Evolutionary conservation across 2,329 filamentous ascomycete species (phyloP).

Genomic region (Amphichorda felina): DNA sequence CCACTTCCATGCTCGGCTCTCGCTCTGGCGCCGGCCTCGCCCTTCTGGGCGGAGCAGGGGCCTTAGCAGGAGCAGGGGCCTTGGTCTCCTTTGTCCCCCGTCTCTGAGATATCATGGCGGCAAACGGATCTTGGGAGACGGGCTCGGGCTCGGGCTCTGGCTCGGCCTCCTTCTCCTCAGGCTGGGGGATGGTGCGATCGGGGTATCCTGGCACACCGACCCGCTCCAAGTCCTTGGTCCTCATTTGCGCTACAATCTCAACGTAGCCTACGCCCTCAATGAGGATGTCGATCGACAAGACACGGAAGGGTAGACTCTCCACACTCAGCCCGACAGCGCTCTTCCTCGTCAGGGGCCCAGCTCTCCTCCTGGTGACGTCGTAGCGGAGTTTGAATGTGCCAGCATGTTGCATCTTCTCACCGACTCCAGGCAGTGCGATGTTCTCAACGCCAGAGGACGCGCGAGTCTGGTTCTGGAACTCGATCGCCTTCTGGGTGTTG

Average conservation of each 20-base stretch:
- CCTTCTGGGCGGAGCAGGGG: slow-evolving; percentile 3
- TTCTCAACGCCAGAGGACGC: slow-evolving; percentile 45
- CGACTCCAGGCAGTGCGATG: slow-evolving; percentile 48
- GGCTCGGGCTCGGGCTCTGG: no score
- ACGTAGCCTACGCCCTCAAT: slow-evolving; percentile 93
- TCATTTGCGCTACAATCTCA: slow-evolving; percentile 73
- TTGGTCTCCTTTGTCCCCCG: slow-evolving; percentile 6
- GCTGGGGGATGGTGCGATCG: slow-evolving; percentile 2
- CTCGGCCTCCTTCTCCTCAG: slow-evolving; percentile 10
- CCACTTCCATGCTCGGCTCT: slow-evolving; percentile 3
- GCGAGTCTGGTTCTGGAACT: slow-evolving; percentile 54
- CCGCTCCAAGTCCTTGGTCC: slow-evolving; percentile 35
- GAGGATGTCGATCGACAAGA: slow-evolving; percentile 73
- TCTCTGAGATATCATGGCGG: slow-evolving; percentile 12
- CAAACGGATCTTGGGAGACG: slow-evolving; percentile 12
- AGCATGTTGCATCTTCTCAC: slow-evolving; percentile 51
- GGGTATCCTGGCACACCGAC: neutral
- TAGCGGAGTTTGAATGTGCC: slow-evolving; percentile 64
- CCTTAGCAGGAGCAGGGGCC: neutral
- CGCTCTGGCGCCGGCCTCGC: slow-evolving; percentile 5
- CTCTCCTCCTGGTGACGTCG: slow-evolving; percentile 72
- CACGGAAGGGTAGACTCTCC: slow-evolving; percentile 63
- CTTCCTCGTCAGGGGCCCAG: slow-evolving; percentile 58
- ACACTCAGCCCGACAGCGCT: slow-evolving; percentile 51
- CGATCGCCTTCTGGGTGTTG: slow-evolving; percentile 65